Evolutionary conservation across 768 basidiomycete species (phyloP).

Genomic region (Mrakia gelida): DNA sequence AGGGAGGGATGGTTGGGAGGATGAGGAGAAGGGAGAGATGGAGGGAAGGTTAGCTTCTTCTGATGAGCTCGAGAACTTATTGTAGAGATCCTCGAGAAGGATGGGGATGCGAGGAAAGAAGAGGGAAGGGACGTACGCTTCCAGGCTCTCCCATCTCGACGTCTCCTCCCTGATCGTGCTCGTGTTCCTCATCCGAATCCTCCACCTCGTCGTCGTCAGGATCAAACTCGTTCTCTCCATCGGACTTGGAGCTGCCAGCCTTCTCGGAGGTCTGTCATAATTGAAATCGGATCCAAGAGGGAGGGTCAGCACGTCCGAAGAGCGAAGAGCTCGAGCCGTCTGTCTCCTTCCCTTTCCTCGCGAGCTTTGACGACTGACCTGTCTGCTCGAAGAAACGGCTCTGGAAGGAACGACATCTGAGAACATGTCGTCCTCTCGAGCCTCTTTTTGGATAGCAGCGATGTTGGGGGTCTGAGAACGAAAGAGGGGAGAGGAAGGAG

Average conservation of each 20-base stretch:
- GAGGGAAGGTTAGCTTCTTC: background rate
- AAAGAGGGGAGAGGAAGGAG: background rate
- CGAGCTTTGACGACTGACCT: slow-evolving; percentile 3
- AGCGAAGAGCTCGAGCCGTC: background rate
- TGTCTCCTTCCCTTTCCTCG: too few relatives aligned
- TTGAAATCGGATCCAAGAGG: background rate
- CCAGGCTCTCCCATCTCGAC: slow-evolving; percentile 7
- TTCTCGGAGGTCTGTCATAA: background rate
- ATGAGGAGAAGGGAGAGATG: too few relatives aligned
- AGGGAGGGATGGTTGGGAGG: too few relatives aligned
- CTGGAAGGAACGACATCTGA: slow-evolving; percentile 26
- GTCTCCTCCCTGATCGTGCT: slow-evolving; percentile 21
- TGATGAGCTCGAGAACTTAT: background rate
- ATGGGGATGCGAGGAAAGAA: background rate
- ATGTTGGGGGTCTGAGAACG: background rate
- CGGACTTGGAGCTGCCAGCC: slow-evolving; percentile 18
- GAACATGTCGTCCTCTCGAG: slow-evolving; percentile 24
- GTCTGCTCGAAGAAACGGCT: slow-evolving; percentile 25
- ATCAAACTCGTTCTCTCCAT: slow-evolving; percentile 22
- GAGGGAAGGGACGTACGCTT: background rate
- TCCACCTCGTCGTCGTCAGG: slow-evolving; percentile 8
- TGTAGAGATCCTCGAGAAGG: background rate
- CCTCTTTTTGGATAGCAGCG: slow-evolving; percentile 14
- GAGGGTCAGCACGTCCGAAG: background rate
- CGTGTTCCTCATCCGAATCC: slow-evolving; percentile 6